Base-by-base conservation (phyloP, 2,329 filamentous ascomycete genomes). In the Pestalotiopsis sp. region DNA sequence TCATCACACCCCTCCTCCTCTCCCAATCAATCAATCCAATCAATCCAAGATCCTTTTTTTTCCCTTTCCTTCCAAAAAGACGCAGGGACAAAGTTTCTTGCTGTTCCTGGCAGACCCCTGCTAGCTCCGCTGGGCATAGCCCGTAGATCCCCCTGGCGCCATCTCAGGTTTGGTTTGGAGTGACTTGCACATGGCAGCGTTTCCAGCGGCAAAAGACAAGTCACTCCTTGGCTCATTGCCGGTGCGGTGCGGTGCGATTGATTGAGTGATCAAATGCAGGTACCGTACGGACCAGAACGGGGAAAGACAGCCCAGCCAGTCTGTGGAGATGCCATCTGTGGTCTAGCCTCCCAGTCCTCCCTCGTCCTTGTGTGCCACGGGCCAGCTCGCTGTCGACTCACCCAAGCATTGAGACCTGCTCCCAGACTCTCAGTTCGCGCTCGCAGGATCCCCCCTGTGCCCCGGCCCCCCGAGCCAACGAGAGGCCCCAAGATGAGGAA, bases 71-170 rank as follows among this genome's bases (percentile, higher is more conserved):
- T 52, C 45, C 45, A 52, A 52, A 59, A 36, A 59, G 57, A 36
- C 27, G 27, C 57, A 27, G 57, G 57, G 57, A 59, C 57, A 36
- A 36, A 52, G 17, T 52, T 20, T 39, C 25, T n/a, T 3, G 45
- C 27, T 25, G 64, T 66, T 38, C 64, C 64, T 66, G 64, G 39
- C 27, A 12, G 12, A 58, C 39, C 52, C 64, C 27, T 56, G 41
- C 39, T 45, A 59, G 56, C 6, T 13, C 13, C 31, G 31, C 65
- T 59, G 45, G 56, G 65, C 65, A 67, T 67, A 67, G 65, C 65
- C 65, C 64, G 41, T 38, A 59, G 65, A 67, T 67, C 65, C 65
- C 63, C 65, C 65, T 67, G 65, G 56, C 65, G 56, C 65, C 41
- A 67, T 66, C 31, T 67, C 65, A 67, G 65, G 65, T 59, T 23